Base-by-base conservation (phyloP, 2,329 filamentous ascomycete genomes). In the Fusarium torreyae region DNA sequence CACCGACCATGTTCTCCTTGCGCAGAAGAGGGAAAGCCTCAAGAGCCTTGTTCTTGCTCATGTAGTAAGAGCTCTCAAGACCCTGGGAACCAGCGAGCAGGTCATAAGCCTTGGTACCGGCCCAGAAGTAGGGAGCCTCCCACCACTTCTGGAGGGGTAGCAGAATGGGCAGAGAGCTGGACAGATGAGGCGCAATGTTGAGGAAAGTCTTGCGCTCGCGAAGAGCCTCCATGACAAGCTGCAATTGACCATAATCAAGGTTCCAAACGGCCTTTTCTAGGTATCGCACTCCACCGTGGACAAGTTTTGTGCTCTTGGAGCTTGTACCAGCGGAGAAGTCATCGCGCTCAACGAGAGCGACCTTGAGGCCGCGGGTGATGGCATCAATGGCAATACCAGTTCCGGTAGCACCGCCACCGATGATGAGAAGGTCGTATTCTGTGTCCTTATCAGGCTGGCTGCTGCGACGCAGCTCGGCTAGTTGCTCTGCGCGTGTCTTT, bases 231-330 rank as follows among this genome's bases (percentile, higher is more conserved):
- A 90, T 91, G 74, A 96, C 92, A 46, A 96, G 87, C 76, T 90
- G 84, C 76, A 94, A 92, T 86, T 96, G 92, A 71, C 90, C 90
- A 78, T 94, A 94, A 79, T 96, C 92, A 74, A 95, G 83, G 78
- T 94, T 92, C 90, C 90, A 94, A 50, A 96, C 89, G 56, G 92
- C 92, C 84, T 96, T 96, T 79, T 96, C 93, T 61, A 96, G 84
- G 77, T 95, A 96, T 70, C 92, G 88, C 63, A 96, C 93, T 76
- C 92, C 92, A 71, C 92, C 92, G 80, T 96, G 92, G 18, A 96
- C 93, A 54, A 96, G 85, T 81, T 96, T 96, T 49, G 92, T 96
- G 82, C 91, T 94, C 83, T 95, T 95, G 79, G 91, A 93, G 82
- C 91, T 94, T 40, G 92, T 95, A 31, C 93, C 92, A 66, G 90